Evolutionary conservation across 305 asterid species (phyloP).

Genomic region (Solanum hybrid): DNA sequence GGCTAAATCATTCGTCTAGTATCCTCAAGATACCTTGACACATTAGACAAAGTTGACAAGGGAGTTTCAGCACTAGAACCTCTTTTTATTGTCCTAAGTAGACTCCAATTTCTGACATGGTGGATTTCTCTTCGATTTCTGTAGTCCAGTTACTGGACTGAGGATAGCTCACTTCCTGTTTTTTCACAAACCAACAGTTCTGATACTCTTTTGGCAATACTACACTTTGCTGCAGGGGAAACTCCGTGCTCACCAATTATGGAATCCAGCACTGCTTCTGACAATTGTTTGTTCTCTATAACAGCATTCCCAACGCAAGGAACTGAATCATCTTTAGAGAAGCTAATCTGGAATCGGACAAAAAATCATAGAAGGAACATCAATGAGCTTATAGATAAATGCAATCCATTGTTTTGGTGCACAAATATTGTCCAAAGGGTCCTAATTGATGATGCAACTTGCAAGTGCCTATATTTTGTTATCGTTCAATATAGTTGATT

Average conservation of each 20-base stretch:
- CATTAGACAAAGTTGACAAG: background rate
- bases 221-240: conserved; percentile 62
- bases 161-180: background rate
- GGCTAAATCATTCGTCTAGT: background rate
- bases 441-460: background rate
- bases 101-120: background rate
- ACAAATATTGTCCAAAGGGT: background rate
- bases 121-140: background rate
- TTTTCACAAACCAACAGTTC: background rate
- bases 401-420: background rate
- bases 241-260: conserved; percentile 82
- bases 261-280: conserved; percentile 72
- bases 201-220: conserved; percentile 46
- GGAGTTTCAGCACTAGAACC: background rate
- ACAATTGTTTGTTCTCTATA: conserved; percentile 53
- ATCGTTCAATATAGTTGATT: background rate
- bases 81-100: background rate
- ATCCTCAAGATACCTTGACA: background rate
- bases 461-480: background rate
- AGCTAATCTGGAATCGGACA: conserved; percentile 42
- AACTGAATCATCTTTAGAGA: conserved; percentile 43
- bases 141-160: background rate
- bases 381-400: background rate
- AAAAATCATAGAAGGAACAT: background rate
- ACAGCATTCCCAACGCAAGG: conserved; percentile 38